phyloP scores from a whole-genome alignment of 352 stramenopile species.

The Globisporangium lucens region DNA sequence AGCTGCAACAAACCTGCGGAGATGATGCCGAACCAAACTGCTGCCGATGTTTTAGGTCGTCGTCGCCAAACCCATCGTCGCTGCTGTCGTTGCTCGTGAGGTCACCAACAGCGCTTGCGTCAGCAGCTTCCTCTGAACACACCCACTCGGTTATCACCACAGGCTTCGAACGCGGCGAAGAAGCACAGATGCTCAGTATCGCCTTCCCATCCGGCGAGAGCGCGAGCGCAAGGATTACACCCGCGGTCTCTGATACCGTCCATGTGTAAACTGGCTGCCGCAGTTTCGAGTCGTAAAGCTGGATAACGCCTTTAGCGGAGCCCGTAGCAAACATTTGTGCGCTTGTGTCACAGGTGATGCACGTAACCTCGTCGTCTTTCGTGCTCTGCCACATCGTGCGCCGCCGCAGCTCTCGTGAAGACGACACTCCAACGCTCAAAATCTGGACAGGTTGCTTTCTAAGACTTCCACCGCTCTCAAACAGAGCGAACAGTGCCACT shows the following conservation, averaged over 20 bases:
- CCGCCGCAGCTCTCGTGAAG: background rate
- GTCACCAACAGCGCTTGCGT: background rate
- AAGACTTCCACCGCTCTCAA: too few species aligned
- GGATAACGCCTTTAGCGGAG: slow-evolving; percentile 1
- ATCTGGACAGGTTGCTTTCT: slow-evolving; percentile 5
- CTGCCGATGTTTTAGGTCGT: background rate
- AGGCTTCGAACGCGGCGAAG: background rate
- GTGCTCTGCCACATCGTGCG: slow-evolving; percentile 4
- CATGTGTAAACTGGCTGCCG: slow-evolving; percentile 14
- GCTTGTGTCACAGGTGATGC: slow-evolving; percentile 4
- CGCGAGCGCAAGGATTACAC: slow-evolving; percentile 7
- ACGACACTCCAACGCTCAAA: background rate
- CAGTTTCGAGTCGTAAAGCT: slow-evolving; percentile 14
- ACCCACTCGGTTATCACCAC: slow-evolving; percentile 12
- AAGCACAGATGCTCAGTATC: slow-evolving; percentile 5
- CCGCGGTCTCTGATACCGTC: background rate
- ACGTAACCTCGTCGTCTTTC: slow-evolving; percentile 8
- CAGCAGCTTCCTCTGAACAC: slow-evolving; percentile 8
- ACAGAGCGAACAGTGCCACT: background rate
- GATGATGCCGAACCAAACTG: background rate
- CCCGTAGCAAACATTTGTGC: slow-evolving; percentile 10
- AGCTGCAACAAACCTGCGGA: slow-evolving; percentile 6
- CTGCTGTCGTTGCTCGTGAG: slow-evolving; percentile 15
- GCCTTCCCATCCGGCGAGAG: slow-evolving; percentile 11
- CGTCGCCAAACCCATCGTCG: background rate